These are phyloP conservation scores for Xylariaceae sp. DNA, from an alignment of 2,329 filamentous ascomycete species.

Conservation along the genomic window DNA sequence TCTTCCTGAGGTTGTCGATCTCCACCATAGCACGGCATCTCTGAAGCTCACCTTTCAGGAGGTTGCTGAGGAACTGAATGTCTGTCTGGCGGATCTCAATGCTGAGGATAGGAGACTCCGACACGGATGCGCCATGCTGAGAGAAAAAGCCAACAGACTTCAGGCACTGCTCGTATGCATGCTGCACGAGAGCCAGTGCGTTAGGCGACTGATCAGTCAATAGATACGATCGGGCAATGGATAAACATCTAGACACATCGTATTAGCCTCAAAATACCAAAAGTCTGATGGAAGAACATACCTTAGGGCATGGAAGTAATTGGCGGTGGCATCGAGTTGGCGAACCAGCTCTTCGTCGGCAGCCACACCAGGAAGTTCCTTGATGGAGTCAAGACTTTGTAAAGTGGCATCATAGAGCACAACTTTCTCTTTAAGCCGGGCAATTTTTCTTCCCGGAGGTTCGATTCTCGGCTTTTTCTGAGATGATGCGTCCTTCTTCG, in stretches of 20 bases:
- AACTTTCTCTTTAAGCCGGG: constrained; percentile 76
- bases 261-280: constrained; percentile 7
- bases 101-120: constrained; percentile 51
- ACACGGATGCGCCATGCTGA: constrained; percentile 31
- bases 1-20: constrained; percentile 60
- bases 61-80: constrained; percentile 51
- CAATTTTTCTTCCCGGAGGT: constrained; percentile 67
- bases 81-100: constrained; percentile 61
- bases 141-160: constrained; percentile 45
- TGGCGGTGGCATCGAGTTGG: constrained; percentile 71
- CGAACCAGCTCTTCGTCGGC: constrained; percentile 70
- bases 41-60: constrained; percentile 67
- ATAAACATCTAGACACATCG: constrained; percentile 58
- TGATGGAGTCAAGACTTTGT: constrained; percentile 85
- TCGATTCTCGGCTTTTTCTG: constrained; percentile 44
- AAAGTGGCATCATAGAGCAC: constrained; percentile 88
- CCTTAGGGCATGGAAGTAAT: constrained; percentile 88
- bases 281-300: constrained; percentile 38
- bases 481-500: constrained; percentile 48
- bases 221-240: constrained; percentile 79
- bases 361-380: constrained; percentile 83
- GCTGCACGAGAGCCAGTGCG: constrained; percentile 76
- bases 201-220: constrained; percentile 68
- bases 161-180: constrained; percentile 60
- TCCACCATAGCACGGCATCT: constrained; percentile 83